Conservation (phyloP, 495 filamentous ascomycete species). For the Hyaloscypha hepaticicola region DNA sequence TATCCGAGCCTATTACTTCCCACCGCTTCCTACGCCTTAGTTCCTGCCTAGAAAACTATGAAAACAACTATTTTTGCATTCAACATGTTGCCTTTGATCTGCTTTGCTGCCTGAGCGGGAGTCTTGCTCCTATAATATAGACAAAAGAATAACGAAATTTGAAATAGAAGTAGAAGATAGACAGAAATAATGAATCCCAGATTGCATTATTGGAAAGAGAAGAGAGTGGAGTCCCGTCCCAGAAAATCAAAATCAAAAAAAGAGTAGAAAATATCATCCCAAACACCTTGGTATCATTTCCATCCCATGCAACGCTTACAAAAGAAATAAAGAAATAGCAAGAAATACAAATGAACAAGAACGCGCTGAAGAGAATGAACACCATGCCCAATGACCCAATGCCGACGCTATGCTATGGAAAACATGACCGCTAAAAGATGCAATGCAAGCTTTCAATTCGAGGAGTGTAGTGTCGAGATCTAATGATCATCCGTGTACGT, state of each 20-base stretch:
- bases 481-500: conserved; percentile 20
- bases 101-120: conserved; percentile 26
- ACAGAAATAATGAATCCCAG: conserved; percentile 28
- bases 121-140: conserved; percentile 25
- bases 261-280: conserved; percentile 19
- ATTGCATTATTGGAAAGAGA: conserved; percentile 21
- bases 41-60: conserved; percentile 1
- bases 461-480: conserved; percentile 14
- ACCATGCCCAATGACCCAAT: conserved; percentile 30
- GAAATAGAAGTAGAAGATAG: conserved; percentile 1
- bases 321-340: conserved; percentile 11
- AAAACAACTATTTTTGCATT: conserved; percentile 15
- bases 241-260: conserved; percentile 5
- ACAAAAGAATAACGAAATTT: not conserved
- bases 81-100: not conserved
- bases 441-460: conserved; percentile 24
- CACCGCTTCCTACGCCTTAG: not conserved
- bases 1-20: not conserved
- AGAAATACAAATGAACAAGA: conserved; percentile 14
- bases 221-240: conserved; percentile 2
- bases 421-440: conserved; percentile 24
- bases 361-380: conserved; percentile 14
- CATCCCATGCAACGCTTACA: conserved; percentile 28
- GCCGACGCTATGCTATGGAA: conserved; percentile 31
- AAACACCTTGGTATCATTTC: conserved; percentile 33